Conservation (phyloP, 2,329 filamentous ascomycete genomes). For the Penicillium frequentans region DNA sequence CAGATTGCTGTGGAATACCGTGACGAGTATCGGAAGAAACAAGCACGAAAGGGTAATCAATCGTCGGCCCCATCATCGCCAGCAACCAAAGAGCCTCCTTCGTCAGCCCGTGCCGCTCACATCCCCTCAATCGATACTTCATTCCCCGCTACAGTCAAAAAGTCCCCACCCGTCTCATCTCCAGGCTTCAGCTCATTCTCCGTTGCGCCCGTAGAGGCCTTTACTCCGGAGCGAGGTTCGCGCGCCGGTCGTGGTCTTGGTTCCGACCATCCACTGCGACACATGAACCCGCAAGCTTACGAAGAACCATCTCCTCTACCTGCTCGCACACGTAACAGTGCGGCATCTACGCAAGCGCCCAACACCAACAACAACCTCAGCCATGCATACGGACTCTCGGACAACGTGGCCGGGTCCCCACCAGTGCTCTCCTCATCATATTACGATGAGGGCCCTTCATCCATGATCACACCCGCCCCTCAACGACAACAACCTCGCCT, state of each 20-base stretch:
- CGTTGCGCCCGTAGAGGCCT: constrained; percentile 45
- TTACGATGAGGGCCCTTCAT: constrained; percentile 47
- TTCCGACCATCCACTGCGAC: constrained; percentile 31
- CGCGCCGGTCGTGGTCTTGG: constrained; percentile 33
- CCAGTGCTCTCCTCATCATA: constrained; percentile 51
- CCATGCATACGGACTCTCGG: constrained; percentile 42
- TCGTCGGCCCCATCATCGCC: constrained; percentile 49
- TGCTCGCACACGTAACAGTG: constrained; percentile 30
- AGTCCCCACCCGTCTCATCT: constrained; percentile 39
- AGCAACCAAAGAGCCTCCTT: constrained; percentile 44
- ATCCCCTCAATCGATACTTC: constrained; percentile 37
- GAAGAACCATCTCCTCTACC: constrained; percentile 46
- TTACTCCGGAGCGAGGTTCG: constrained; percentile 50
- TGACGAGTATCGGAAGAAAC: constrained; percentile 82
- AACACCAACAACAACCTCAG: constrained; percentile 28
- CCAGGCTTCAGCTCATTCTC: constrained; percentile 45
- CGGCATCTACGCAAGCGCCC: constrained; percentile 20
- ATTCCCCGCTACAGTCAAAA: constrained; percentile 38
- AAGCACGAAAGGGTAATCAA: constrained; percentile 44
- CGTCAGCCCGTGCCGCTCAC: constrained; percentile 35
- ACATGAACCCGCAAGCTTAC: constrained; percentile 36
- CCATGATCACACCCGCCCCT: constrained; percentile 51
- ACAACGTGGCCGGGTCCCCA: constrained; percentile 43
- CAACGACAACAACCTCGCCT: constrained; percentile 50
- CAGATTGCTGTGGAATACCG: constrained; percentile 81